phyloP scores from a whole-genome alignment of 805 yeast species.

The Candida nemodendra region DNA sequence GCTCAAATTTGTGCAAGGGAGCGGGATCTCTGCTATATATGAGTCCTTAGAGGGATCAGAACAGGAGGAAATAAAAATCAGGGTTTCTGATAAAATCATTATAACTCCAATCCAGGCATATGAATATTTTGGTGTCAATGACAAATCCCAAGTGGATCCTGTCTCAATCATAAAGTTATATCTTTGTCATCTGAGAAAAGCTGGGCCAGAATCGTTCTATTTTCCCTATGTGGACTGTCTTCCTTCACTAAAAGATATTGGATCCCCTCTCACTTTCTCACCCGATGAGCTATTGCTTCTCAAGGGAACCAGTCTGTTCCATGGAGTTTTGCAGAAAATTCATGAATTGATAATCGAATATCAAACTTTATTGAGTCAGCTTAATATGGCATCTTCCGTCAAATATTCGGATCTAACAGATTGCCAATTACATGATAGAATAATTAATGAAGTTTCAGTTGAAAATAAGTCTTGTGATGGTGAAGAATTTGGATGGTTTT shows the following conservation, averaged over 20 bases:
- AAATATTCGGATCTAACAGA: constrained; percentile 9
- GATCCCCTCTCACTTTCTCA: constrained; percentile 65
- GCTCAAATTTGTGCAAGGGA: constrained; percentile 31
- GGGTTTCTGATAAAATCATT: constrained; percentile 23
- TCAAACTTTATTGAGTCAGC: constrained; percentile 22
- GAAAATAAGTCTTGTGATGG: constrained; percentile 17
- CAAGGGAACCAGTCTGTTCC: constrained; percentile 61
- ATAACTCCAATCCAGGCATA: constrained; percentile 25
- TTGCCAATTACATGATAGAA: constrained; percentile 4
- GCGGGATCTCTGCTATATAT: constrained; percentile 36
- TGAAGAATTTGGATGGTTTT: constrained; percentile 50
- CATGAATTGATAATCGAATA: constrained; percentile 53
- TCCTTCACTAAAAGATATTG: constrained; percentile 44
- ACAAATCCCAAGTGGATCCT: constrained; percentile 5
- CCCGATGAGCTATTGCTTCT: constrained; percentile 46
- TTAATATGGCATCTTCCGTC: not conserved
- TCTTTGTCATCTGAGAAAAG: constrained; percentile 11
- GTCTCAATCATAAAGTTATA: constrained; percentile 19
- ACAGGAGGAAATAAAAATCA: not conserved
- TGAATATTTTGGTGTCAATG: constrained; percentile 6
- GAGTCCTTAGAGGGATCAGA: not conserved
- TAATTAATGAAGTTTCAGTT: constrained; percentile 30
- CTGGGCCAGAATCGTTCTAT: constrained; percentile 1
- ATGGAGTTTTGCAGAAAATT: constrained; percentile 46
- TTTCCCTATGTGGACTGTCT: constrained; percentile 46